Conservation (phyloP, 2,329 filamentous ascomycete genomes). For the Penicillium sp. region DNA sequence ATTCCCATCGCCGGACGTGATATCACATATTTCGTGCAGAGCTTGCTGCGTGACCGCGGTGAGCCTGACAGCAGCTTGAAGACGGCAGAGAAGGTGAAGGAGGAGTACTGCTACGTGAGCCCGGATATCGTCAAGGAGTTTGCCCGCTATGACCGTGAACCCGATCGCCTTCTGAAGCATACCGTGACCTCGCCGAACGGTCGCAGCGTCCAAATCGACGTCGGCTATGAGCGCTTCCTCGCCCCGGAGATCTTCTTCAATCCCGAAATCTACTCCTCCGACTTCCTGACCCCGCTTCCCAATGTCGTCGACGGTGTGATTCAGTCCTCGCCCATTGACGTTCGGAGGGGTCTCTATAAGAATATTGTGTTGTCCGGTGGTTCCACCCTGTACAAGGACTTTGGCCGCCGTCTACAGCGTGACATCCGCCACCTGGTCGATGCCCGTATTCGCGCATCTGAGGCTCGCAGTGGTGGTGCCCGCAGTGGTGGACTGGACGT, state of each 20-base stretch:
- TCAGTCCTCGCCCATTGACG: conserved; percentile 95
- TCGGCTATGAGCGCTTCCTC: conserved; percentile 96
- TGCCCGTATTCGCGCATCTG: conserved; percentile 83
- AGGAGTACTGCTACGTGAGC: conserved; percentile 97
- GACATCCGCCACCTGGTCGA: conserved; percentile 97
- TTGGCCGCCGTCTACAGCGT: conserved; percentile 88
- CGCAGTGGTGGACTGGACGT: conserved; percentile 93
- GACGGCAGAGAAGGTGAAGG: conserved; percentile 97
- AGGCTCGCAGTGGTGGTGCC: conserved; percentile 83
- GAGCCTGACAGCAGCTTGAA: conserved; percentile 96
- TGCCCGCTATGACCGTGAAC: conserved; percentile 85
- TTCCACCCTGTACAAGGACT: conserved; percentile 97
- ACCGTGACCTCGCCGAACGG: conserved; percentile 81
- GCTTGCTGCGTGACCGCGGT: conserved; percentile 86
- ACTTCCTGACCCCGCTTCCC: conserved; percentile 92
- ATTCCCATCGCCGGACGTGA: conserved; percentile 97
- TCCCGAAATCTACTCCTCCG: conserved; percentile 97
- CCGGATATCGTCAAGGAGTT: conserved; percentile 99
- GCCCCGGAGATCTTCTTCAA: conserved; percentile 99
- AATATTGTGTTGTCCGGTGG: conserved; percentile 98
- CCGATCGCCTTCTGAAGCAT: conserved; percentile 85
- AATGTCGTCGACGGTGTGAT: conserved; percentile 95
- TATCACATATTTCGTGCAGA: conserved; percentile 98
- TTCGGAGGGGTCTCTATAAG: conserved; percentile 95
- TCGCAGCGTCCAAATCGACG: conserved; percentile 76